Percentiles rank a stretch among this genome's conserved stretches.
Evolutionary conservation across 1,139 yeast species (phyloP).

Genomic region (Saccharomyces hybrid): DNA sequence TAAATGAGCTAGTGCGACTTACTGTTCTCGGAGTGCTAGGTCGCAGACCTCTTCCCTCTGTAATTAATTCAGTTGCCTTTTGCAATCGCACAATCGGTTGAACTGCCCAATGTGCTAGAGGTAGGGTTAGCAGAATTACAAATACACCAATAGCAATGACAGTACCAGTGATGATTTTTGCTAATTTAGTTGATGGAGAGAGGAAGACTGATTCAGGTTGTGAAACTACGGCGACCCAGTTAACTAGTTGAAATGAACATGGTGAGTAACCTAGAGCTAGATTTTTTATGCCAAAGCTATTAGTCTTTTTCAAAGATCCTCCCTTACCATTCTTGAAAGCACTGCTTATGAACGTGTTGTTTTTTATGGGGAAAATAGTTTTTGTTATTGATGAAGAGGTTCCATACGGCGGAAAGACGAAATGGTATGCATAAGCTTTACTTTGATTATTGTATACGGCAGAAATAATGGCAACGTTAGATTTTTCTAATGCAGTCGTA

Average conservation of each 20-base stretch:
- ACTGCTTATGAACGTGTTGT: slow-evolving; percentile 20
- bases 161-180: slow-evolving; percentile 67
- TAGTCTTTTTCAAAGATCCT: slow-evolving; percentile 48
- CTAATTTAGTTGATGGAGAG: slow-evolving; percentile 54
- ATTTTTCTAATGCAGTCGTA: slow-evolving; percentile 38
- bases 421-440: slow-evolving; percentile 32
- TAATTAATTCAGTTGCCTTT: slow-evolving; percentile 66
- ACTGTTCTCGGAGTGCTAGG: slow-evolving; percentile 6
- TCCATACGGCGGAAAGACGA: slow-evolving; percentile 34
- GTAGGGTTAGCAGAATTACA: slow-evolving; percentile 67
- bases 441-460: slow-evolving; percentile 25
- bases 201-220: slow-evolving; percentile 54
- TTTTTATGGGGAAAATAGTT: slow-evolving; percentile 27
- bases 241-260: slow-evolving; percentile 41
- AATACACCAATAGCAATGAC: slow-evolving; percentile 73
- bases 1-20: slow-evolving; percentile 5
- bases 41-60: slow-evolving; percentile 35
- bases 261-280: slow-evolving; percentile 70
- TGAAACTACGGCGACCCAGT: slow-evolving; percentile 76
- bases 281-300: slow-evolving; percentile 36
- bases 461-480: slow-evolving; percentile 38
- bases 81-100: slow-evolving; percentile 75
- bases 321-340: slow-evolving; percentile 29
- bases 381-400: slow-evolving; percentile 16
- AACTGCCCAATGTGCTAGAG: slow-evolving; percentile 78